A percentile compares a stretch with the other conserved stretches of the same genome.
These are phyloP conservation scores for Teratosphaeria destructans DNA, from an alignment of 2,329 filamentous ascomycete species.

Conservation along the genomic window DNA sequence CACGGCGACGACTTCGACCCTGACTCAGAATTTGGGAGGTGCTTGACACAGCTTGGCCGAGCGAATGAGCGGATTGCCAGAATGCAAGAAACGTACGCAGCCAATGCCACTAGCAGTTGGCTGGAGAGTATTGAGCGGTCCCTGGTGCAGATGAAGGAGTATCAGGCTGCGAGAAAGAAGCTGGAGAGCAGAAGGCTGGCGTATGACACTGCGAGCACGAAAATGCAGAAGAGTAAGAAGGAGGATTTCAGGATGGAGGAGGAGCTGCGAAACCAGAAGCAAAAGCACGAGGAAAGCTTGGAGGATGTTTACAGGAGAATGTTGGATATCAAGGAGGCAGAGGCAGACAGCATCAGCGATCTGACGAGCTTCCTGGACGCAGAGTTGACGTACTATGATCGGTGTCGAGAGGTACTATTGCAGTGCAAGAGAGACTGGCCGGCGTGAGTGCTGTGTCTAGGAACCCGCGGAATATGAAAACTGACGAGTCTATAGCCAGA, in stretches of 20 bases:
- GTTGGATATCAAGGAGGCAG: slow-evolving; percentile 91
- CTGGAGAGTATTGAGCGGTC: slow-evolving; percentile 84
- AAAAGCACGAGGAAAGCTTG: slow-evolving; percentile 90
- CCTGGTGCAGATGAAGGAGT: slow-evolving; percentile 92
- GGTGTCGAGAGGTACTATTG: slow-evolving; percentile 72
- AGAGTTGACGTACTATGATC: slow-evolving; percentile 83
- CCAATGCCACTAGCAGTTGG: slow-evolving; percentile 71
- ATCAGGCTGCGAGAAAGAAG: slow-evolving; percentile 86
- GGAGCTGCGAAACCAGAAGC: slow-evolving; percentile 79
- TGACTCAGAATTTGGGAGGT: slow-evolving; percentile 84
- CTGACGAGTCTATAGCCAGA: slow-evolving; percentile 1
- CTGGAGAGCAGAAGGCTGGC: slow-evolving; percentile 80
- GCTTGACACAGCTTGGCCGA: slow-evolving; percentile 66
- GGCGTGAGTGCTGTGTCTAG: slow-evolving; percentile 36
- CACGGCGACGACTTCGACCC: slow-evolving; percentile 90
- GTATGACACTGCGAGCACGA: slow-evolving; percentile 79
- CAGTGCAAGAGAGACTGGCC: slow-evolving; percentile 62
- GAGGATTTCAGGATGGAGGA: slow-evolving; percentile 92
- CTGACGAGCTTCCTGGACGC: slow-evolving; percentile 75
- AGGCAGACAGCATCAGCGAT: slow-evolving; percentile 71
- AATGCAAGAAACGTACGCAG: slow-evolving; percentile 73
- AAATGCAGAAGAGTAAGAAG: slow-evolving; percentile 86
- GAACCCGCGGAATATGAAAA: neutral
- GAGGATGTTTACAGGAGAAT: slow-evolving; percentile 87
- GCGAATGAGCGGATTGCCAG: slow-evolving; percentile 81